phyloP scores from a whole-genome alignment of 1,139 yeast species.

The Pichia sp. region DNA sequence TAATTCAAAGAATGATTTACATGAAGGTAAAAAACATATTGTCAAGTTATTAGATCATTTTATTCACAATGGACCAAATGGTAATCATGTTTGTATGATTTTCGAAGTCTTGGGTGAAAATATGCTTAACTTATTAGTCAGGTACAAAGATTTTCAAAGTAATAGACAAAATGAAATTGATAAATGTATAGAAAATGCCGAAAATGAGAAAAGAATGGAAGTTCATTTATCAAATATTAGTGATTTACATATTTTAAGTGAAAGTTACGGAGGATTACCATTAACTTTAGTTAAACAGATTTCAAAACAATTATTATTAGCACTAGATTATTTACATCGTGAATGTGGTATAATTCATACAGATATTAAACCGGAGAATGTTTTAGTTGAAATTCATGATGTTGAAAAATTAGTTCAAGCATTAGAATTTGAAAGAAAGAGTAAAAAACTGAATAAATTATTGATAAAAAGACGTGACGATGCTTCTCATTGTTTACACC shows the following conservation, averaged over 20 bases:
- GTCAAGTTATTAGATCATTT: constrained; percentile 63
- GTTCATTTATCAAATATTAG: constrained; percentile 18
- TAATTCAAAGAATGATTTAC: constrained; percentile 33
- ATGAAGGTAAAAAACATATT: constrained; percentile 59
- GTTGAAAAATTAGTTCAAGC: constrained; percentile 58
- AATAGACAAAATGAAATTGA: constrained; percentile 24
- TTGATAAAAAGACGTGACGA: constrained; percentile 30
- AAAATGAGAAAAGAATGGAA: constrained; percentile 7
- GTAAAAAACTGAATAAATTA: constrained; percentile 22
- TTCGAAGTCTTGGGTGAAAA: constrained; percentile 81
- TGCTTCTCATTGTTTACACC: constrained; percentile 6
- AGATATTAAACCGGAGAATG: constrained; percentile 74
- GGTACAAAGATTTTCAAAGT: constrained; percentile 39
- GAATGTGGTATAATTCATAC: constrained; percentile 76
- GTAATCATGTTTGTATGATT: constrained; percentile 70
- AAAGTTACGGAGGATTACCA: constrained; percentile 64
- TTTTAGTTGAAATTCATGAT: constrained; percentile 66
- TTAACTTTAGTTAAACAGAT: constrained; percentile 66
- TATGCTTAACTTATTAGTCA: constrained; percentile 55
- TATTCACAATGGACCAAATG: constrained; percentile 65
- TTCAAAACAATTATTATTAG: constrained; percentile 59
- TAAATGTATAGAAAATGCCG: constrained; percentile 1
- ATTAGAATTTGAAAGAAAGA: constrained; percentile 43
- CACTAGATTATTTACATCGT: constrained; percentile 65
- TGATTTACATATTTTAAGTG: constrained; percentile 28